phyloP scores from a whole-genome alignment of 805 yeast species.

The Kodamaea laetipori region DNA sequence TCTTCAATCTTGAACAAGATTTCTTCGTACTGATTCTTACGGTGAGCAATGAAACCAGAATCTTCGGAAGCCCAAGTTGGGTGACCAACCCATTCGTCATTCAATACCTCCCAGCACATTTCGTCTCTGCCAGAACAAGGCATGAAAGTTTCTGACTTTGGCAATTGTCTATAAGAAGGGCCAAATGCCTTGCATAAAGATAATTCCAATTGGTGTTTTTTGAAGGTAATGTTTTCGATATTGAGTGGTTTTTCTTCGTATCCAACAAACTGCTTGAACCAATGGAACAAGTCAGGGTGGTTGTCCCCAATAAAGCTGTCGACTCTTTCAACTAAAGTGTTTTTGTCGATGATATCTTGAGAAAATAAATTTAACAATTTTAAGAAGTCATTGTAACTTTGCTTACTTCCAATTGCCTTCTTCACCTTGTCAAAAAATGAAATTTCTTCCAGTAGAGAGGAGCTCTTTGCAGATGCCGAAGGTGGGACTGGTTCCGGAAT shows the following conservation, averaged over 20 bases:
- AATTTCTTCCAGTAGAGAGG: conserved; percentile 79
- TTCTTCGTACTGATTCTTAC: conserved; percentile 97
- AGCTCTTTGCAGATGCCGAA: conserved; percentile 44
- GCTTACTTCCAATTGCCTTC: conserved; percentile 83
- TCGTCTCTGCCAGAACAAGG: conserved; percentile 98
- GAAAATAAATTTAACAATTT: conserved; percentile 85
- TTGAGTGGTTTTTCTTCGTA: conserved; percentile 81
- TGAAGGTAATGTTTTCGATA: conserved; percentile 84
- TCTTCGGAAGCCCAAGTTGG: conserved; percentile 99
- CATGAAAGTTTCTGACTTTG: conserved; percentile 92
- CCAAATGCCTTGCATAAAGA: conserved; percentile 92
- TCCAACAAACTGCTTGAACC: conserved; percentile 94
- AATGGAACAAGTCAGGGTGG: conserved; percentile 73
- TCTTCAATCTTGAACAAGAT: conserved; percentile 95
- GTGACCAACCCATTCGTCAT: conserved; percentile 99
- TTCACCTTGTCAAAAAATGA: conserved; percentile 91
- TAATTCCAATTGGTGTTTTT: conserved; percentile 88
- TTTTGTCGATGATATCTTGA: conserved; percentile 85
- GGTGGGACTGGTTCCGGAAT: conserved; percentile 79
- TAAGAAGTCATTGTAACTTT: conserved; percentile 87
- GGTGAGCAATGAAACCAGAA: conserved; percentile 97
- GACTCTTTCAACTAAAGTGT: conserved; percentile 77
- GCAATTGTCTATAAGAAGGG: conserved; percentile 89
- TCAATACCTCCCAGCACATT: conserved; percentile 98
- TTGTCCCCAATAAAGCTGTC: conserved; percentile 80